These are phyloP conservation scores for Chaetomiaceae sp. DNA, from an alignment of 2,329 filamentous ascomycete genomes.

Conservation along the genomic window DNA sequence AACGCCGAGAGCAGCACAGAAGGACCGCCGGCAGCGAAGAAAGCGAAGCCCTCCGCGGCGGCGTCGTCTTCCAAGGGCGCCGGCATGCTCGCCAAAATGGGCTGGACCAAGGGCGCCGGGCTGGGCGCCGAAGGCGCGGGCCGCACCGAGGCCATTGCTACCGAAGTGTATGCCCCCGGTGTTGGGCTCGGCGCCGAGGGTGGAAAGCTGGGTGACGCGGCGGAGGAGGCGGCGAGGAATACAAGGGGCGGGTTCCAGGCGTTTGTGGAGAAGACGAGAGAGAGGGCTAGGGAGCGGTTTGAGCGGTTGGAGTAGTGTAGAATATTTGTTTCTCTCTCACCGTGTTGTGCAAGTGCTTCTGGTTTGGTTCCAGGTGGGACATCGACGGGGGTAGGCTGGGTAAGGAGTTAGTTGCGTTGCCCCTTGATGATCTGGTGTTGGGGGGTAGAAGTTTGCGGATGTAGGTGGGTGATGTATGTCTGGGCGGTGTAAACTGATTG, in stretches of 20 bases:
- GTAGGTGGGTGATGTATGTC: no score
- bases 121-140: constrained; percentile 59
- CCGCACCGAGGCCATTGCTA: constrained; percentile 56
- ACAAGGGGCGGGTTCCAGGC: constrained; percentile 55
- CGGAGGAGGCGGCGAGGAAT: constrained; percentile 54
- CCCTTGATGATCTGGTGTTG: no score
- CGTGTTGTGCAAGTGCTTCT: not conserved
- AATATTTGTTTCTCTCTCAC: not conserved
- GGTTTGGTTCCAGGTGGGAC: no score
- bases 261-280: constrained; percentile 59
- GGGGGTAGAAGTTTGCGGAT: no score
- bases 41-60: no score
- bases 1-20: constrained; percentile 8
- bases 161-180: constrained; percentile 59
- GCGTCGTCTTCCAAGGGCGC: constrained; percentile 65
- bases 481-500: no score
- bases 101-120: constrained; percentile 60
- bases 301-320: constrained; percentile 41
- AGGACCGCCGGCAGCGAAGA: constrained; percentile 31
- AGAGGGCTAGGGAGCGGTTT: constrained; percentile 61
- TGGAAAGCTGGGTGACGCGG: constrained; percentile 62
- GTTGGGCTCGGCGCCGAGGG: constrained; percentile 65
- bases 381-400: no score
- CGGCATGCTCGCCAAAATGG: constrained; percentile 65
- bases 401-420: no score